phyloP scores from a whole-genome alignment of 1,139 yeast genomes.

The Geotrichum carabidarum region DNA sequence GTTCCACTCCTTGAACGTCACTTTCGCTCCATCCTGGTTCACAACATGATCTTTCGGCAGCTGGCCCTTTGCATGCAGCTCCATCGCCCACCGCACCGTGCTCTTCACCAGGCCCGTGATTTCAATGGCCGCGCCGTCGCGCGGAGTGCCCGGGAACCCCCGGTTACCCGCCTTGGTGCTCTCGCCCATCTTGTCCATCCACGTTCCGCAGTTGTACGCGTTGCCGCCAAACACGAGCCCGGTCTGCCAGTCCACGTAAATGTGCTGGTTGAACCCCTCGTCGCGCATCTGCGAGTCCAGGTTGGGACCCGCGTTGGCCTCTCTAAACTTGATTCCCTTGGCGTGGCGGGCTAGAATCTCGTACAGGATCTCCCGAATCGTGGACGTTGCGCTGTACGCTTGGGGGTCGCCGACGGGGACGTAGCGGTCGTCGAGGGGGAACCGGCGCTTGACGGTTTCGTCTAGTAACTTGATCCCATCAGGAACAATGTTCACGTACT shows the following conservation, averaged over 20 bases:
- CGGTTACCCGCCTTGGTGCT: slow-evolving; percentile 73
- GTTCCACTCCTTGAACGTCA: slow-evolving; percentile 66
- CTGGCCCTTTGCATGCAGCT: slow-evolving; percentile 48
- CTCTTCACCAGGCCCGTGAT: slow-evolving; percentile 85
- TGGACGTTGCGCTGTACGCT: slow-evolving; percentile 68
- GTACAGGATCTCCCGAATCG: slow-evolving; percentile 70
- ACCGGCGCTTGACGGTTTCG: slow-evolving; percentile 72
- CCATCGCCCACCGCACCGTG: slow-evolving; percentile 69
- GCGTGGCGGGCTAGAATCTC: slow-evolving; percentile 88
- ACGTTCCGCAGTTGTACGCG: slow-evolving; percentile 90
- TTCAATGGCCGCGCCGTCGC: slow-evolving; percentile 96
- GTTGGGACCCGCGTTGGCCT: slow-evolving; percentile 89
- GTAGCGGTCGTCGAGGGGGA: slow-evolving; percentile 83
- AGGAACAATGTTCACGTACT: slow-evolving; percentile 65
- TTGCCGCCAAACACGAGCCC: slow-evolving; percentile 91
- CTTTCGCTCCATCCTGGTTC: slow-evolving; percentile 50
- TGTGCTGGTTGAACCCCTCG: slow-evolving; percentile 83
- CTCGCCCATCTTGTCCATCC: slow-evolving; percentile 99
- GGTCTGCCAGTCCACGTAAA: slow-evolving; percentile 78
- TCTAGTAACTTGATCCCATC: slow-evolving; percentile 61
- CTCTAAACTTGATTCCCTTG: slow-evolving; percentile 76
- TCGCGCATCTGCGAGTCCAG: slow-evolving; percentile 89
- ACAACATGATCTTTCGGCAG: slow-evolving; percentile 45
- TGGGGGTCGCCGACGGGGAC: slow-evolving; percentile 61
- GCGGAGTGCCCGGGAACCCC: slow-evolving; percentile 96